phyloP scores from a whole-genome alignment of 225 moss, liverwort and hornwort species.

The Pleurozium schreberi region DNA sequence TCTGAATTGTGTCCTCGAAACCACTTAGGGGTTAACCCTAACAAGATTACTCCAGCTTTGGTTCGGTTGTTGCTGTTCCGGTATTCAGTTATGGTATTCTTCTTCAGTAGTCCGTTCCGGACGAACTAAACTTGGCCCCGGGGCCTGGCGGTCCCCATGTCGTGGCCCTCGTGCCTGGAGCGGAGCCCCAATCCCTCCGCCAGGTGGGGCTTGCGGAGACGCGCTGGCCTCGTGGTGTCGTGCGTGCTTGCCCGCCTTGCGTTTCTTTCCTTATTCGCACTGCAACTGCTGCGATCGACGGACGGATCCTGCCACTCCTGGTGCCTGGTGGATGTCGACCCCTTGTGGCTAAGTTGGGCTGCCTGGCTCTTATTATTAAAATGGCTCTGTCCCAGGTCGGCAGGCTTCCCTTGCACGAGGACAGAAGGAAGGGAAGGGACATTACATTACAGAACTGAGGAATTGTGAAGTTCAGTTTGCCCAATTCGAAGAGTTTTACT shows the following conservation, averaged over 20 bases:
- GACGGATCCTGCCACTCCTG: not conserved
- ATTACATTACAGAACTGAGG: too few species aligned
- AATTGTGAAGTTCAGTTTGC: not conserved
- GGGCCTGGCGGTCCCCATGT: not conserved
- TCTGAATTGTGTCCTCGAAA: too few species aligned
- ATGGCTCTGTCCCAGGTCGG: not conserved
- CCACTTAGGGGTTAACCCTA: too few species aligned
- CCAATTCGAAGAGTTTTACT: not conserved
- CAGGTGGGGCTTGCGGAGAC: not conserved
- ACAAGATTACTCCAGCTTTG: too few species aligned
- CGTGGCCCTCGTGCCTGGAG: not conserved
- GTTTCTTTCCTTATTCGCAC: not conserved
- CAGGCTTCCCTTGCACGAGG: not conserved
- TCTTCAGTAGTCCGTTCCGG: too few species aligned
- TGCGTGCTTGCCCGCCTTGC: not conserved
- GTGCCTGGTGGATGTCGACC: not conserved
- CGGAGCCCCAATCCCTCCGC: not conserved
- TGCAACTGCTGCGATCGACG: not conserved
- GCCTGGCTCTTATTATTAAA: too few species aligned
- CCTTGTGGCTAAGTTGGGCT: not conserved
- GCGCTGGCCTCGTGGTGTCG: not conserved
- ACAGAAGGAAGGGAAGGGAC: not conserved
- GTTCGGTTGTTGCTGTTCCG: too few species aligned
- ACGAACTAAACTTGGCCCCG: too few species aligned
- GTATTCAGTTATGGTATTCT: too few species aligned